phyloP scores from a whole-genome alignment of 345 rosid genomes.

The Brassica carinata region DNA sequence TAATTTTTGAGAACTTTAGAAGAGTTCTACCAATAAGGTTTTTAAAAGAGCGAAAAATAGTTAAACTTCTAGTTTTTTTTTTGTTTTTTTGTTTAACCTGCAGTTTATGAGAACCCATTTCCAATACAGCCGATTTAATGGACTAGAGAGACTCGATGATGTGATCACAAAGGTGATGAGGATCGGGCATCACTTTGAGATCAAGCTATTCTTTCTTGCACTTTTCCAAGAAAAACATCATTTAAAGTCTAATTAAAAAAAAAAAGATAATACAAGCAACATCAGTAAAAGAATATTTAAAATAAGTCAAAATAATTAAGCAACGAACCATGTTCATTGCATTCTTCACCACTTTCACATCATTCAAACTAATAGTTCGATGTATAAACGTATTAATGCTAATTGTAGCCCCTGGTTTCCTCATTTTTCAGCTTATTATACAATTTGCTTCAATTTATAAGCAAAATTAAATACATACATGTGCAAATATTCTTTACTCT shows the following conservation, averaged over 20 bases:
- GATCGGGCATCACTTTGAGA: background rate
- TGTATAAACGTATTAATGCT: background rate
- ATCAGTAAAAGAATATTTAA: background rate
- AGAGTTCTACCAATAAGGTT: too few relatives aligned
- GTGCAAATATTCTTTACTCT: background rate
- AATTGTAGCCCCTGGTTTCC: background rate
- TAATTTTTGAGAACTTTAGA: too few relatives aligned
- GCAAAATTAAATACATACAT: background rate
- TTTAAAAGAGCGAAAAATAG: too few relatives aligned
- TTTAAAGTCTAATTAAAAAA: background rate
- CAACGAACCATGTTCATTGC: background rate
- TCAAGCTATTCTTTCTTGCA: background rate
- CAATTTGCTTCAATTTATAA: background rate
- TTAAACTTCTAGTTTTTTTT: background rate
- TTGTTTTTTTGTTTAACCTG: too few relatives aligned
- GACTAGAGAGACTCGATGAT: background rate
- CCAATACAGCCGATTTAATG: background rate
- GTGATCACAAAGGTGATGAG: background rate
- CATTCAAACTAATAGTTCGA: background rate
- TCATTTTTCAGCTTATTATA: background rate
- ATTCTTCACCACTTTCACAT: background rate
- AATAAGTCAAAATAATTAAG: too few relatives aligned
- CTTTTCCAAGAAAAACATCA: background rate
- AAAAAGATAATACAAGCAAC: background rate
- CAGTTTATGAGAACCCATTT: background rate